Base-by-base conservation (phyloP, 495 filamentous ascomycete species). In the Staphylotrichum tortipilum region DNA sequence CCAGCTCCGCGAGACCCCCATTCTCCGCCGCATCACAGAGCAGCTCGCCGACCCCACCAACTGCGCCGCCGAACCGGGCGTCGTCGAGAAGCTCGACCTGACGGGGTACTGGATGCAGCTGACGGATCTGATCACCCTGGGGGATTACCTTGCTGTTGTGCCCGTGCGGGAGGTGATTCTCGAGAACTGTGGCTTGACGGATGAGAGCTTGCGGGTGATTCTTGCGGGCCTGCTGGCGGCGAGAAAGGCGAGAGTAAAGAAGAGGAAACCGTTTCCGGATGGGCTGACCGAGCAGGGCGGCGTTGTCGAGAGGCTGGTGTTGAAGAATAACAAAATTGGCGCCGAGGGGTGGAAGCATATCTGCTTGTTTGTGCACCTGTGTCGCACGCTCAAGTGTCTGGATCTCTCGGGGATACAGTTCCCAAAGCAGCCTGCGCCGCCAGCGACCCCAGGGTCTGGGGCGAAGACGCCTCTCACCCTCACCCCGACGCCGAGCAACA, bases 321-420 rank as follows among this genome's bases (percentile, higher is more conserved):
- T 98, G n/a, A 96, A 94, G 63, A 84, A 90, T 60, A 94, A 94
- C 59, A 91, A 88, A 58, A 86, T 97, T 48, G 82, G 84, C 8
- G 68, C 74, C 2, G 87, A 91, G 45, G 92, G 92, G 24, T 98
- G 92, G 92, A 84, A 82, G 58, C 84, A 96, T 57, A 86, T 98
- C 31, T 82, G 83, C 47, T 72, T 94, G 8, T 98, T 98, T 62
- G 72, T 95, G 19, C 83, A 95, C 61, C 83, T 96, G 65, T 95
- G 86, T 40, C 81, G 81, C 50, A 89, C 88, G 8, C 67, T 98
- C 28, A 90, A 88, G 65, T 85, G 79, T 9, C 77, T 97, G 22
- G 92, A 97, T 64, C 59, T 97, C 21, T 89, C 88, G 3, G 84
- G 86, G 56, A 83, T 94, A 54, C 79, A 78, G n/a, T 89, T 97